These are phyloP conservation scores for Aureobasidium uvarum DNA, from an alignment of 2,329 filamentous ascomycete genomes.

Conservation along the genomic window DNA sequence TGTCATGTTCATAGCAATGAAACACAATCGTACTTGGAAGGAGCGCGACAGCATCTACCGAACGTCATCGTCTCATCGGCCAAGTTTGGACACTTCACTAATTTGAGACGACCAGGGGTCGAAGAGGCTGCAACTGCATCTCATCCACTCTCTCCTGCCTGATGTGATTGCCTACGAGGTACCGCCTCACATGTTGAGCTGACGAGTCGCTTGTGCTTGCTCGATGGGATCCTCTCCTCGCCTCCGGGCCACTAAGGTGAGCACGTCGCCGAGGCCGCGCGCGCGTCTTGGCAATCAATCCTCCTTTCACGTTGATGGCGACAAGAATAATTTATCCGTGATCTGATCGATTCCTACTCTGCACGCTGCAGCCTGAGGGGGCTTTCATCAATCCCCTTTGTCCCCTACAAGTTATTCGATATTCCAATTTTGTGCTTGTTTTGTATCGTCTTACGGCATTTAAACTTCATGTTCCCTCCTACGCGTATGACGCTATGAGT, in stretches of 20 bases:
- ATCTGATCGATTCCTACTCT: neutral
- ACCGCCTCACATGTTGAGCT: neutral
- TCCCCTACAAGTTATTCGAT: neutral
- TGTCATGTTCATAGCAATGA: neutral
- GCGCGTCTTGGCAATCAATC: constrained; percentile 9
- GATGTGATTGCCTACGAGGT: neutral
- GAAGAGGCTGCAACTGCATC: too few species aligned
- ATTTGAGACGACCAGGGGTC: neutral
- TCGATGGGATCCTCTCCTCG: too few species aligned
- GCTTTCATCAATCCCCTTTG: constrained; percentile 17
- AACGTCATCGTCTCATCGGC: neutral
- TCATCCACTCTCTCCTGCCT: neutral
- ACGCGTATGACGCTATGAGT: constrained; percentile 11
- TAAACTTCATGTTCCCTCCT: neutral
- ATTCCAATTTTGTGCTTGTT: neutral
- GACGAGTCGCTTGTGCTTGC: too few species aligned
- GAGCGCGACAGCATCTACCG: neutral
- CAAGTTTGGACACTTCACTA: neutral
- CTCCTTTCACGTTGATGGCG: neutral
- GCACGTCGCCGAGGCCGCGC: constrained; percentile 7
- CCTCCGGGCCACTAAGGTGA: neutral
- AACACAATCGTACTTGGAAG: neutral
- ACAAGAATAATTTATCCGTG: neutral
- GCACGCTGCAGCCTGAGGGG: constrained; percentile 9
- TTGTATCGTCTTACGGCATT: neutral